A percentile compares a stretch with the other conserved stretches of the same genome.
Conservation (phyloP, 129 eudicot genomes). For the Erigeron canadensis region DNA sequence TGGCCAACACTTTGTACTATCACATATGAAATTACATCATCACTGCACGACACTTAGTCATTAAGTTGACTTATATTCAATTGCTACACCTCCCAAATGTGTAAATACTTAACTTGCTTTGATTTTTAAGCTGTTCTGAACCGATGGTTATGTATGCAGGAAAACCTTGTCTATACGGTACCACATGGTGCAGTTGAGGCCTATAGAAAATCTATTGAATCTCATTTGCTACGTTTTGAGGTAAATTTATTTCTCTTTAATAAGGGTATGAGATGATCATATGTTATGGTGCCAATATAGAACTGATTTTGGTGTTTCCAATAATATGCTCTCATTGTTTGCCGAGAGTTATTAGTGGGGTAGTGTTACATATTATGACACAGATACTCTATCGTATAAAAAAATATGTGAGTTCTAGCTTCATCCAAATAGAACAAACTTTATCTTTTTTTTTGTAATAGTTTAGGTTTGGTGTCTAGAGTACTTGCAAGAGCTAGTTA, state of each 20-base stretch:
- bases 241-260: conserved; percentile 27
- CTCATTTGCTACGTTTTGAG: conserved; percentile 47
- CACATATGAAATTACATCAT: neutral
- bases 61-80: neutral
- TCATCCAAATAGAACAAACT: neutral
- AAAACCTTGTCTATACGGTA: conserved; percentile 60
- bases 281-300: conserved; percentile 3
- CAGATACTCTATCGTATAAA: neutral
- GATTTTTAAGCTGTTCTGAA: conserved; percentile 10
- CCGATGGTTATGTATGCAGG: conserved; percentile 35
- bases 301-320: conserved; percentile 1
- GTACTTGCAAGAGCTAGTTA: neutral
- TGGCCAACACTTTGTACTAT: conserved; percentile 17
- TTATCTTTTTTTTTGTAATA: neutral
- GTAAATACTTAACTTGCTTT: conserved; percentile 1
- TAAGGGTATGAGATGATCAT: neutral
- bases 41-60: conserved; percentile 4
- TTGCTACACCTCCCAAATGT: neutral
- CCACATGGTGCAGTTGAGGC: conserved; percentile 60
- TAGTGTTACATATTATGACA: neutral
- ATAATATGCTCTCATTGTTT: neutral
- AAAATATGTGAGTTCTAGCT: neutral
- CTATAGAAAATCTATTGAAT: conserved; percentile 61
- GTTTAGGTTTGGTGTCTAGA: neutral
- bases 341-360: neutral